Conservation (phyloP, 1,284 basidiomycete genomes). For the Malassezia restricta region DNA sequence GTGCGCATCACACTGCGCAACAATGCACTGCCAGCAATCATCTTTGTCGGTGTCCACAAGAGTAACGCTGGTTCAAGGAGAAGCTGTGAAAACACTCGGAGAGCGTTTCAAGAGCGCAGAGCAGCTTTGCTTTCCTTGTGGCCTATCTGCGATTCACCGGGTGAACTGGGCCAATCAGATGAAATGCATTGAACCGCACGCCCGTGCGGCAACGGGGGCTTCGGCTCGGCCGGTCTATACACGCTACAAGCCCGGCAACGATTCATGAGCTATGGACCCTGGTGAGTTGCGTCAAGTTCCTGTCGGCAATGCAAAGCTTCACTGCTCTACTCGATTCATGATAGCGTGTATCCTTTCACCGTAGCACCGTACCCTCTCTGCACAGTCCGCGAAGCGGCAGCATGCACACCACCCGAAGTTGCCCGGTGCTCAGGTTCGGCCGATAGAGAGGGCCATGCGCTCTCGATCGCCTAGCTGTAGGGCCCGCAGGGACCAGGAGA, state of each 20-base stretch:
- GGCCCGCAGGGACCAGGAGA: too few species aligned
- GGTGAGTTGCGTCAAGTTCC: too few species aligned
- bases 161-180: constrained; percentile 1
- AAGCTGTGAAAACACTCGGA: not conserved
- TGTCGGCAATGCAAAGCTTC: too few species aligned
- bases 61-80: not conserved
- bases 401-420: not conserved
- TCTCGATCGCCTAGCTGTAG: not conserved
- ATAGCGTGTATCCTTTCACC: too few species aligned
- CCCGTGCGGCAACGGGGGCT: not conserved
- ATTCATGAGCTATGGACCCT: too few species aligned
- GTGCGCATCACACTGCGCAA: constrained; percentile 11
- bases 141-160: not conserved
- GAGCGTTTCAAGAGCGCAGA: not conserved
- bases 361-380: too few species aligned
- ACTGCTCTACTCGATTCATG: too few species aligned
- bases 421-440: not conserved
- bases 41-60: not conserved
- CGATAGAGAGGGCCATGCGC: not conserved
- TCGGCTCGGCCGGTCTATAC: too few species aligned
- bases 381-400: too few species aligned
- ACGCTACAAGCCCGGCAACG: too few species aligned
- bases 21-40: constrained; percentile 15
- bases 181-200: not conserved
- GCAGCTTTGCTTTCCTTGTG: not conserved